Evolutionary conservation across 2,329 filamentous ascomycete genomes (phyloP).

Genomic region (Colletotrichum acutatum): DNA sequence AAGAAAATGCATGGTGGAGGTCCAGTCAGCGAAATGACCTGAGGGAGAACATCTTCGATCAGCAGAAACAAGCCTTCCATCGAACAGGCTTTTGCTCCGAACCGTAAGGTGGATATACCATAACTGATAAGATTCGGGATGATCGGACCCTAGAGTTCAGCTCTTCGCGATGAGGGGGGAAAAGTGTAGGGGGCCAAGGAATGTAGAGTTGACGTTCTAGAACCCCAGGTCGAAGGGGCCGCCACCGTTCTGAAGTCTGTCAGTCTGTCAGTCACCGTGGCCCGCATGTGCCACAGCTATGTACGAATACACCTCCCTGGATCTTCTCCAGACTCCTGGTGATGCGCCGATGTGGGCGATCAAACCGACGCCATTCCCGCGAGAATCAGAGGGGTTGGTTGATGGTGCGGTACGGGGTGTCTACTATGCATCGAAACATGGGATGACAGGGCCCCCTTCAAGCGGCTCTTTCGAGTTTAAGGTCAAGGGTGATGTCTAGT

Average conservation of each 20-base stretch:
- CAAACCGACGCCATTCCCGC: constrained; percentile 19
- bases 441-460: constrained; percentile 13
- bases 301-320: not conserved
- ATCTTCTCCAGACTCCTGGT: constrained; percentile 2
- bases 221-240: not conserved
- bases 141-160: not conserved
- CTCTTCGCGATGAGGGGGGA: constrained; percentile 1
- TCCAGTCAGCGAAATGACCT: no score
- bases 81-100: not conserved
- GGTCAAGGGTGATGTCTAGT: not conserved
- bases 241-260: not conserved
- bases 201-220: constrained; percentile 8
- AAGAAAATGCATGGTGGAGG: not conserved
- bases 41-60: not conserved
- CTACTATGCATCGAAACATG: not conserved
- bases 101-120: not conserved
- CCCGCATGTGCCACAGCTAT: no score
- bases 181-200: constrained; percentile 1
- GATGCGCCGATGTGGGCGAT: constrained; percentile 24
- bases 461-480: not conserved
- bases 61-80: not conserved
- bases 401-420: not conserved
- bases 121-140: constrained; percentile 13
- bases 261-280: not conserved
- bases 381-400: constrained; percentile 9